These are phyloP conservation scores for Thelonectria blattea DNA, from an alignment of 2,329 filamentous ascomycete genomes.

Conservation along the genomic window DNA sequence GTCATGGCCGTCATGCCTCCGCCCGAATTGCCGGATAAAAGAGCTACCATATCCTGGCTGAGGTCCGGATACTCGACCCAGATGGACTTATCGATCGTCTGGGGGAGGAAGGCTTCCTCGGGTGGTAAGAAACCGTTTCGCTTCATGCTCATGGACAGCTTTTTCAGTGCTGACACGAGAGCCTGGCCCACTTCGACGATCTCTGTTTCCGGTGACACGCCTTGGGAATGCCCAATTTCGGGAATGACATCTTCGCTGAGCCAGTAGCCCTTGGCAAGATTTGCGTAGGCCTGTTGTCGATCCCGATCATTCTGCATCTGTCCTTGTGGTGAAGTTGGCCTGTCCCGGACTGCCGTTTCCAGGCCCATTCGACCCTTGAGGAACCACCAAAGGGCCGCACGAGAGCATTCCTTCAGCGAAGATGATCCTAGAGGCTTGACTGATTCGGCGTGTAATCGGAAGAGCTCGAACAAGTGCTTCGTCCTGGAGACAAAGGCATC, in stretches of 20 bases:
- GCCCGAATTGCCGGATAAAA: constrained; percentile 68
- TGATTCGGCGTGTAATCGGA: constrained; percentile 78
- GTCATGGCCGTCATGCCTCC: constrained; percentile 56
- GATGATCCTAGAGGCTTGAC: constrained; percentile 69
- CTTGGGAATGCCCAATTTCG: constrained; percentile 54
- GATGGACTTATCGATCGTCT: constrained; percentile 79
- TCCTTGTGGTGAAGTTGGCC: constrained; percentile 57
- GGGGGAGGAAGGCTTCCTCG: constrained; percentile 71
- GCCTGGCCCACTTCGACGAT: constrained; percentile 60
- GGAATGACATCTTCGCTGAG: constrained; percentile 65
- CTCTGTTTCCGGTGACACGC: constrained; percentile 51
- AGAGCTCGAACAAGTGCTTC: constrained; percentile 76
- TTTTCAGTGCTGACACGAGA: constrained; percentile 70
- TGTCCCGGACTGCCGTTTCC: constrained; percentile 72
- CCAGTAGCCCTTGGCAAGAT: constrained; percentile 87
- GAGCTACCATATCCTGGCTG: constrained; percentile 72
- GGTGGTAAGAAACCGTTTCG: constrained; percentile 80
- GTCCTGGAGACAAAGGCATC: constrained; percentile 73
- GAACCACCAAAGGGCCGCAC: constrained; percentile 89
- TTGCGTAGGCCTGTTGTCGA: constrained; percentile 80
- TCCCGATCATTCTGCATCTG: constrained; percentile 61
- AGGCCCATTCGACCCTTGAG: constrained; percentile 78
- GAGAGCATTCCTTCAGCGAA: constrained; percentile 70
- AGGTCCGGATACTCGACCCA: constrained; percentile 81
- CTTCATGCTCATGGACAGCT: constrained; percentile 82